Evolutionary conservation across 495 filamentous ascomycete genomes (phyloP), one percentile per base, ranked within the genome.

Genomic region (Cryomyces antarcticus): DNA sequence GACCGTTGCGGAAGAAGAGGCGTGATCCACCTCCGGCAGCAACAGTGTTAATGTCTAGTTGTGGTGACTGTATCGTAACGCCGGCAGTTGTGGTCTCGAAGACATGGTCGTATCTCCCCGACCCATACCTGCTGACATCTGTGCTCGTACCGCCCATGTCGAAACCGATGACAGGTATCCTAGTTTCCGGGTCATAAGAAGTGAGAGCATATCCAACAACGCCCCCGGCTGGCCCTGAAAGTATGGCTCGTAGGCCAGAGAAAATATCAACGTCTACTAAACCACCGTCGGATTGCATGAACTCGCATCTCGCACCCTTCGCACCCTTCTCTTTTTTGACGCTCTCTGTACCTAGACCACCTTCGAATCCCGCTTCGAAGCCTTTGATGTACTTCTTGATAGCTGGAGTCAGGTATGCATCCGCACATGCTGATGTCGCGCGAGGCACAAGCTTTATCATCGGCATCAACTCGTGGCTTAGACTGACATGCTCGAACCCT

Each of bases 141-240:
- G 89, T 97, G 31, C 80, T 87, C 5, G 89, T 97, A 28, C 89
- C 89, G 31, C 77, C 77, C 89, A 97, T 97, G 51, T 96, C 89
- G 50, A 97, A 96, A 0, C 89, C 89, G 53, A 96, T 94, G 7
- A 96, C 81, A 0, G 88, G 88, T 2, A 72, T 88, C 53, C 78
- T 83, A 11, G 86, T 89, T 38, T 78, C 66, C 2, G 80, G 68
- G 54, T 95, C 89, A 60, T 86, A 94, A 17, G 80, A 86, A 2
- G 89, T 97, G 17, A 89, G 74, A 28, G 89, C 88, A 57, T 95
- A 97, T 6, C 89, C 89, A 3, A 96, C 89, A 24, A 70, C 66
- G 24, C 65, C 82, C 6, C 82, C 82, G 6, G 82, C 82, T 0
- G 82, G 82, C 0, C 82, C 82, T 4, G 81, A 86, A 4, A 86